These are phyloP conservation scores for Naganishia vishniacii DNA, from an alignment of 768 basidiomycete genomes.

Conservation along the genomic window DNA sequence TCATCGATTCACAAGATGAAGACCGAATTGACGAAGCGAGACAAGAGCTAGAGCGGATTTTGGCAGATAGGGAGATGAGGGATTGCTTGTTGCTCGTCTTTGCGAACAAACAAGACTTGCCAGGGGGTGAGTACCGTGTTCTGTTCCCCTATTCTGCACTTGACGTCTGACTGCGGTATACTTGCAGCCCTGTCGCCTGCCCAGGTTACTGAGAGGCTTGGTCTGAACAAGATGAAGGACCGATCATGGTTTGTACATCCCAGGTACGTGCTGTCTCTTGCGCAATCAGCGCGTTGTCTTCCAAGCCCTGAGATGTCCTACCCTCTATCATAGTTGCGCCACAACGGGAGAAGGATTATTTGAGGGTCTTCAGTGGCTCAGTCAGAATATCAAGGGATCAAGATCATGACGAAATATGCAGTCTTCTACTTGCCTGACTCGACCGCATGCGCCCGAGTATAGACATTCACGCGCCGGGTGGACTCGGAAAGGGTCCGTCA, in stretches of 20 bases:
- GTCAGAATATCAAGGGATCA: conserved; percentile 80
- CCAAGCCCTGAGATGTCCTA: background rate
- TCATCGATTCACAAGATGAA: conserved; percentile 92
- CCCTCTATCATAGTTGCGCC: conserved; percentile 65
- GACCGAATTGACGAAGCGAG: conserved; percentile 95
- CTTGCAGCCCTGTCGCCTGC: conserved; percentile 91
- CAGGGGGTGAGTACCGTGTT: conserved; percentile 65
- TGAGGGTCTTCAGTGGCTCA: conserved; percentile 94
- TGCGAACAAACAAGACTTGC: conserved; percentile 98
- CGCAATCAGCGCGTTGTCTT: background rate
- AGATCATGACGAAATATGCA: conserved; percentile 11
- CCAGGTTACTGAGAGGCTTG: conserved; percentile 94
- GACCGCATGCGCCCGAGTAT: background rate
- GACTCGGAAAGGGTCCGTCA: background rate
- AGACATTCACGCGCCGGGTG: background rate
- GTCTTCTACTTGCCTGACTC: no score
- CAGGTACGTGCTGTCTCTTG: conserved; percentile 57
- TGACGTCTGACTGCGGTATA: background rate
- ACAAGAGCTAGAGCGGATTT: conserved; percentile 88
- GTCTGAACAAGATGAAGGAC: conserved; percentile 91
- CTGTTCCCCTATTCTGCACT: background rate
- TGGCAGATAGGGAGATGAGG: conserved; percentile 96
- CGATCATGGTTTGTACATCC: conserved; percentile 99
- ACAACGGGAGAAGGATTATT: conserved; percentile 95
- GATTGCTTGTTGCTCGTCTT: conserved; percentile 96